These are phyloP conservation scores for Eucalyptus pauciflora DNA, from an alignment of 345 rosid genomes.

Conservation along the genomic window DNA sequence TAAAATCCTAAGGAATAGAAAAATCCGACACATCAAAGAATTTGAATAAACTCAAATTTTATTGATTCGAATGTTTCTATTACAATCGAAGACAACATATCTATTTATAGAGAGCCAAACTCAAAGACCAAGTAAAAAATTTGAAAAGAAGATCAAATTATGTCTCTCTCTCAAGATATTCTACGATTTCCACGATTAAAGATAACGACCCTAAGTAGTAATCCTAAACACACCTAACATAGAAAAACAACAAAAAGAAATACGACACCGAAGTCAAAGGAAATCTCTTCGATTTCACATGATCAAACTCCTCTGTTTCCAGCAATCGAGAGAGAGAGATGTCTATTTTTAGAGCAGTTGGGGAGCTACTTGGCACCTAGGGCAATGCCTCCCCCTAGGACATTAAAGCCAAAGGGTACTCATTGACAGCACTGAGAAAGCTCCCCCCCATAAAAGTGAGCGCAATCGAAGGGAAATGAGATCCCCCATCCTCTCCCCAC, in stretches of 20 bases:
- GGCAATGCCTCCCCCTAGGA: not conserved
- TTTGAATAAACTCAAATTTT: not conserved
- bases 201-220: not conserved
- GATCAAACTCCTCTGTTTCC: not conserved
- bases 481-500: not conserved
- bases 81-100: not conserved
- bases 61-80: not conserved
- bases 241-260: not conserved
- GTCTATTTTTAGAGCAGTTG: not conserved
- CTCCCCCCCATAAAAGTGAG: not conserved
- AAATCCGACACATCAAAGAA: not conserved
- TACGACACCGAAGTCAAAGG: not conserved
- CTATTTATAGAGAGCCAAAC: not conserved
- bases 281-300: not conserved
- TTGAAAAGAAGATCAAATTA: not conserved
- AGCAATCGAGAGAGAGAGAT: not conserved
- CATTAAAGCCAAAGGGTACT: not conserved
- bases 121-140: rapidly evolving
- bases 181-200: not conserved
- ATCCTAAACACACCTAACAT: not conserved
- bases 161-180: not conserved
- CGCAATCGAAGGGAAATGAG: not conserved
- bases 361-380: not conserved
- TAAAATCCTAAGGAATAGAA: not conserved
- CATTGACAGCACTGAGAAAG: not conserved